Evolutionary conservation across 176 grass and related monocot genomes (phyloP), one percentile per base, ranked within the genome.

Genomic region (Hordeum vulgare): DNA sequence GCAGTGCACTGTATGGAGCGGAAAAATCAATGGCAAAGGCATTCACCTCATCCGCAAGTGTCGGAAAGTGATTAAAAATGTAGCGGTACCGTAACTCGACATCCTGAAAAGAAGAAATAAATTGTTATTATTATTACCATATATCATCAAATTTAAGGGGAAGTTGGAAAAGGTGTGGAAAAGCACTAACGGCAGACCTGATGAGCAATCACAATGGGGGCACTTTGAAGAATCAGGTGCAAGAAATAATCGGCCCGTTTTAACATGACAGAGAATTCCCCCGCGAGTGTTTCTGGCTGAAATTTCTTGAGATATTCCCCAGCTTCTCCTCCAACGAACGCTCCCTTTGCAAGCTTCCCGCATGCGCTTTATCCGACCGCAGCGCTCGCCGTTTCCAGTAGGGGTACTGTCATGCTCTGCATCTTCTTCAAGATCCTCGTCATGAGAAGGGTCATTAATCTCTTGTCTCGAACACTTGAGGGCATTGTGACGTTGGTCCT

Each of bases 191-290:
- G 29, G 60, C 49, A 3, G 80, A 97, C 95, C 92, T 97, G 95
- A 84, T 97, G 92, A 67, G 91, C 95, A 85, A 97, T 94, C 67
- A 97, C 95, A 39, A 97, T 70, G 54, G 95, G 95, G n/a, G 95
- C 88, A 79, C 85, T 97, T 80, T 94, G 92, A 29, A 97, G 90
- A 88, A 97, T 85, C 66, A 97, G 91, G 78, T 94, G 95, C 81
- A 97, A 89, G 86, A 97, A 97, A 88, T 92, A 92, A 84, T 97
- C 92, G 3, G 95, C 88, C 27, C 92, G 85, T 77, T 92, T 83
- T 59, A 97, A 78, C 28, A 91, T 91, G 36, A 21, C 77, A 71
- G 90, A 90, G 70, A 97, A 91, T 66, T 94, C 95, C 75, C 94
- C 92, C 10, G 59, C 75, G 12, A 88, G 92, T 47, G 80, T 80